Base-by-base conservation (phyloP, 768 basidiomycete genomes). In the Boletus eberwhitei region DNA sequence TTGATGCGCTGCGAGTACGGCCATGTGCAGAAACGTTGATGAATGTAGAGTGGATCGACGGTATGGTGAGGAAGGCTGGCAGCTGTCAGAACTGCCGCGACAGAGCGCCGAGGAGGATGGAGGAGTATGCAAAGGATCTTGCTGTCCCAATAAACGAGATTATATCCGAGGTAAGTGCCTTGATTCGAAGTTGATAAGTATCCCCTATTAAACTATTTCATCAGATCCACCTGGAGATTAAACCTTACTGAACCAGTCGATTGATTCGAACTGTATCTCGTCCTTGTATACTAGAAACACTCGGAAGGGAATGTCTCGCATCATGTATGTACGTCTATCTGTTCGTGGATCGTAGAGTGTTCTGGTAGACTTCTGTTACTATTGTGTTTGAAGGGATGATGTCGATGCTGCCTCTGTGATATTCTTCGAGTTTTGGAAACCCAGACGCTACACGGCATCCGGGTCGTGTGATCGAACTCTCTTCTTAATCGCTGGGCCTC, bases 41-140 rank as follows among this genome's bases (percentile, higher is more conserved):
- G 55, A 72, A 63, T 22, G 5, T 53, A 19, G 69, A 71, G 48
- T 71, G 69, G 69, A 62, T 72, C 12, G 69, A 71, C 24, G 35
- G 55, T 34, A 60, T 72, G 65, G 54, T 63, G 7, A 67, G 58
- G 43, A 71, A 58, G 58, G 60, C 69, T 31, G 71, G 69, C 21
- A 71, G 69, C 40, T 71, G 69, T 43, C 53, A 50, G 38, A 57
- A 32, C 47, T 71, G 69, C 50, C 53, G 60, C 50, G 69, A 71
- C 21, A 71, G 71, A 50, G 67, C 52, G 5, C 71, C 69, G 11
- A 58, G 67, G 52, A 67, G 56, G 58, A 61, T 71, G 61, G 60
- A 57, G 29, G 63, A 67, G 49, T 71, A 72, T 40, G 61, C 59
- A 36, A 67, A 56, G 52, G 69, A 71, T 21, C 57, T 71, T 24